A percentile compares a stretch with the other conserved stretches of the same genome.
Evolutionary conservation across 768 basidiomycete genomes (phyloP).

Genomic region (Candolleomyces eurysporus): DNA sequence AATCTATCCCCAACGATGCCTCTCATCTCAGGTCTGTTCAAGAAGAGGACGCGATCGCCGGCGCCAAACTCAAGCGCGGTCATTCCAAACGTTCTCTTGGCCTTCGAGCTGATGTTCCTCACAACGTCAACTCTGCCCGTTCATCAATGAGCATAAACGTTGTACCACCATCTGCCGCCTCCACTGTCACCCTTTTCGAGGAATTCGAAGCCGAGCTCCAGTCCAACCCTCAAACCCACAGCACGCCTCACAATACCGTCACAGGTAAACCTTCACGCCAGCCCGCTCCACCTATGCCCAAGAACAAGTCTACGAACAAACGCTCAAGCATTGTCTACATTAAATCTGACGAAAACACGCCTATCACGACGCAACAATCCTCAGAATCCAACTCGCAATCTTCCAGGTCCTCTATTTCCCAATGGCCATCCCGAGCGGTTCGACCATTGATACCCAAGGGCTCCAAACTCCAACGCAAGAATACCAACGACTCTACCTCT

Average conservation of each 20-base stretch:
- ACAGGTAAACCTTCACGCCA: conserved; percentile 31
- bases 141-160: conserved; percentile 44
- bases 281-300: conserved; percentile 35
- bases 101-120: conserved; percentile 49
- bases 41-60: conserved; percentile 34
- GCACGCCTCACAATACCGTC: conserved; percentile 58
- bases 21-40: conserved; percentile 33
- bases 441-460: conserved; percentile 52
- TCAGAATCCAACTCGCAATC: conserved; percentile 27
- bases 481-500: conserved; percentile 24
- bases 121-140: conserved; percentile 35
- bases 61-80: conserved; percentile 28
- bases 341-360: conserved; percentile 49
- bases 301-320: conserved; percentile 30
- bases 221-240: conserved; percentile 54
- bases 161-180: conserved; percentile 53
- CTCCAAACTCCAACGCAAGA: conserved; percentile 40
- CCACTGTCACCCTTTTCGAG: conserved; percentile 63
- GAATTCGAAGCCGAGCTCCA: conserved; percentile 42
- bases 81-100: conserved; percentile 44
- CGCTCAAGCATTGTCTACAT: conserved; percentile 67
- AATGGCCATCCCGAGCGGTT: conserved; percentile 50
- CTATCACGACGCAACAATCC: conserved; percentile 18
- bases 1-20: conserved; percentile 32
- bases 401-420: conserved; percentile 37